These are phyloP conservation scores for Patellaria atrata DNA, from an alignment of 495 filamentous ascomycete species.

Conservation along the genomic window DNA sequence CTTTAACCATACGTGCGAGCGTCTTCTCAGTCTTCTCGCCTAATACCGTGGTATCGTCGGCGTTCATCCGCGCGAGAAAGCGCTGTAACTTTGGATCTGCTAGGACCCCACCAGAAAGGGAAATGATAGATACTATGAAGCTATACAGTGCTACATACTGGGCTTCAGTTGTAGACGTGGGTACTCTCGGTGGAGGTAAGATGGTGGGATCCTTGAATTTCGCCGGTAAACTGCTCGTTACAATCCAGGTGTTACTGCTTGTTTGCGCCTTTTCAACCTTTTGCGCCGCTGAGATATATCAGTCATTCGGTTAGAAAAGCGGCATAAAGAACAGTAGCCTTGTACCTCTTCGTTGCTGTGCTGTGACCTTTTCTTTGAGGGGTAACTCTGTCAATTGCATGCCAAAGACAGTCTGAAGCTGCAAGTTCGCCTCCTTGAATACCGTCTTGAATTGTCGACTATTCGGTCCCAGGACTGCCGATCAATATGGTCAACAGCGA, in stretches of 20 bases:
- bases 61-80: slow-evolving; percentile 62
- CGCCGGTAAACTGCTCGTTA: slow-evolving; percentile 54
- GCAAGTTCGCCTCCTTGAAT: slow-evolving; percentile 27
- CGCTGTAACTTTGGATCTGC: slow-evolving; percentile 42
- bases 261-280: slow-evolving; percentile 33
- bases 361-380: slow-evolving; percentile 57
- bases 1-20: slow-evolving; percentile 57
- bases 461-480: slow-evolving; percentile 29
- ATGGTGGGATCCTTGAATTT: slow-evolving; percentile 46
- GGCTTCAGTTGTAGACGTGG: slow-evolving; percentile 49
- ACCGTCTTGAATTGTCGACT: slow-evolving; percentile 26
- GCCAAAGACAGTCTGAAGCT: slow-evolving; percentile 52
- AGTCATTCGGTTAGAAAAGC: neutral
- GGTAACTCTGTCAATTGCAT: slow-evolving; percentile 82
- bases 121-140: slow-evolving; percentile 62
- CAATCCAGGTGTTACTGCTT: slow-evolving; percentile 56
- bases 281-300: slow-evolving; percentile 41
- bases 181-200: slow-evolving; percentile 50
- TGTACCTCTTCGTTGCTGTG: slow-evolving; percentile 63
- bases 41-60: slow-evolving; percentile 56
- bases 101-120: slow-evolving; percentile 53
- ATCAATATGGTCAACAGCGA: neutral
- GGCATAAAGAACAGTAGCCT: slow-evolving; percentile 2
- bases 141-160: slow-evolving; percentile 70
- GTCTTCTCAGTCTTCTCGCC: slow-evolving; percentile 66